Evolutionary conservation across 2,329 filamentous ascomycete species (phyloP).

Genomic region (Botrytis medusae): DNA sequence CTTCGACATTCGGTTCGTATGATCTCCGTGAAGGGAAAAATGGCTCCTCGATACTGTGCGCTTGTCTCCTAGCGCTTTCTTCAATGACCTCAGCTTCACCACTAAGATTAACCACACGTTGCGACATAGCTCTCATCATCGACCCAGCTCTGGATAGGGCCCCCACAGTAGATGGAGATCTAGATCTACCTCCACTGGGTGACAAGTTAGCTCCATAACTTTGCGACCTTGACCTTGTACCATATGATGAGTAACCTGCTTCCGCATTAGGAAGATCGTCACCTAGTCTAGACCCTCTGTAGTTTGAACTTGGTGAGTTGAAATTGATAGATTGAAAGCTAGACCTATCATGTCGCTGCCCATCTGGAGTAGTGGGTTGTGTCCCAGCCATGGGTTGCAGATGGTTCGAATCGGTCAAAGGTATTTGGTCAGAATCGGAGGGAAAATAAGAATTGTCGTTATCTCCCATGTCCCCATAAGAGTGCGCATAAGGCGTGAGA

Average conservation of each 20-base stretch:
- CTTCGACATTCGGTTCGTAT: conserved; percentile 40
- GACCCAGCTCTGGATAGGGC: conserved; percentile 70
- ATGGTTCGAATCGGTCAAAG: conserved; percentile 56
- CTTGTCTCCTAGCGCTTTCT: conserved; percentile 48
- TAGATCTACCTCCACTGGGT: conserved; percentile 49
- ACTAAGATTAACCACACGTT: conserved; percentile 95
- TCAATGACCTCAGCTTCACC: conserved; percentile 86
- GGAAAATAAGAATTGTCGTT: conserved; percentile 40
- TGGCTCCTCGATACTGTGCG: conserved; percentile 16
- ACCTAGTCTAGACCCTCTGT: conserved; percentile 52
- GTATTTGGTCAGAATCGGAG: conserved; percentile 55
- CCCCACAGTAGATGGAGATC: conserved; percentile 63
- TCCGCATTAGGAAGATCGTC: conserved; percentile 63
- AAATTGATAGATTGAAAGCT: conserved; percentile 57
- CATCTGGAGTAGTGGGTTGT: conserved; percentile 39
- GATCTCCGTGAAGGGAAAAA: conserved; percentile 30
- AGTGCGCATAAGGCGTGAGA: conserved; percentile 15
- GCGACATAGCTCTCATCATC: conserved; percentile 84
- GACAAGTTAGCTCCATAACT: conserved; percentile 58
- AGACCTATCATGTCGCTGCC: conserved; percentile 49
- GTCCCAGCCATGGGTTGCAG: conserved; percentile 57
- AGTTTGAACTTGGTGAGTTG: conserved; percentile 41
- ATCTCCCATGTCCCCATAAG: conserved; percentile 33
- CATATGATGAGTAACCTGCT: conserved; percentile 45
- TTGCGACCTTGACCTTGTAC: conserved; percentile 49